Evolutionary conservation across 2,329 filamentous ascomycete genomes (phyloP), one percentile per base, ranked within the genome.

Genomic region (Penicillium oxalicum): DNA sequence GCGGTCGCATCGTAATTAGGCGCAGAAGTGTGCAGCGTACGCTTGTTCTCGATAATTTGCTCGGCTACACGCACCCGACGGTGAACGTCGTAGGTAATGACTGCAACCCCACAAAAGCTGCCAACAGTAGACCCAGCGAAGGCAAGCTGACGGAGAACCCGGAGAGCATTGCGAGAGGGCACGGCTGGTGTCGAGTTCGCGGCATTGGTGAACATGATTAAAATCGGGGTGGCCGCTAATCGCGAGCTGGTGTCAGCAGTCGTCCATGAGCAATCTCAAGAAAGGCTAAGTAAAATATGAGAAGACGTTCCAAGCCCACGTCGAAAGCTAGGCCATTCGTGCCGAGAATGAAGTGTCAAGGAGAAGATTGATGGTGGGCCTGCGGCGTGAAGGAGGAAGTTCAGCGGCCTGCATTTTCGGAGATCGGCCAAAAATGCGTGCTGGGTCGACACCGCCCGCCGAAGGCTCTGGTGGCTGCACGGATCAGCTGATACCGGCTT

Each of bases 81-180:
- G 48, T 71, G 66, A 11, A 68, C 61, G 53, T 74, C 70, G 57
- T 73, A 73, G 18, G 69, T 68, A 28, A 74, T 59, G 9, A 63
- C 67, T 40, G 67, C 69, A 40, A 71, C 61, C 2, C 69, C 65
- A 47, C 70, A 74, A 40, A 68, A 63, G 34, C 70, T 64, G 7
- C 70, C 69, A 25, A 71, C 62, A 2, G 70, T 62, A 54, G 70
- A 59, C 5, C 65, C 65, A 4, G 65, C 63, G n/a, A 67, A 56
- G 13, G 65, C 65, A 33, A 68, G 48, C 44, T 60, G 58, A 13
- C 65, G 64, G n/a, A 68, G 66, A 9, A 68, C 66, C 51, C 70
- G 70, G 18, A 74, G 63, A 38, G 71, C 70, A 61, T 71, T 71
- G 50, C 70, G 70, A 25, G 72, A 74, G 25, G 72, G 72, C 34